A percentile compares a stretch with the other conserved stretches of the same genome.
These are phyloP conservation scores for Ganoderma leucocontextum DNA, from an alignment of 1,284 basidiomycete species.

Conservation along the genomic window DNA sequence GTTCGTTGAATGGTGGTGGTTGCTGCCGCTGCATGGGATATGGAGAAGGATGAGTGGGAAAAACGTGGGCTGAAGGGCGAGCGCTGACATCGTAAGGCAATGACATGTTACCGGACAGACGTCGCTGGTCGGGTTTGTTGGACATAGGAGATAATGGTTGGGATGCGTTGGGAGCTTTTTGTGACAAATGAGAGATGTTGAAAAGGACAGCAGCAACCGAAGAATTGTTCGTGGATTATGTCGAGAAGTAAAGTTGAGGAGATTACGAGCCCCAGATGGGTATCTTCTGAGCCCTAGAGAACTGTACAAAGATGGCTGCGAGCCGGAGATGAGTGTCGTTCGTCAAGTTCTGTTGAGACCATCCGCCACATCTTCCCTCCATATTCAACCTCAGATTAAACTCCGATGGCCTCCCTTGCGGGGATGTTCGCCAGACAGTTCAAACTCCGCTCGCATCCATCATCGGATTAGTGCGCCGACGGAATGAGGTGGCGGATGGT, in stretches of 20 bases:
- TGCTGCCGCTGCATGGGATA: slow-evolving; percentile 31
- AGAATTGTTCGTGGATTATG: slow-evolving; percentile 24
- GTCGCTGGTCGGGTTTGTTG: slow-evolving; percentile 25
- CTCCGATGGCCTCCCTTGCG: neutral
- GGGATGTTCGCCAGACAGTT: neutral
- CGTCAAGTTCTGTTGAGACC: slow-evolving; percentile 24
- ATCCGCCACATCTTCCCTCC: slow-evolving; percentile 11
- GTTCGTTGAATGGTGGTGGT: slow-evolving; percentile 25
- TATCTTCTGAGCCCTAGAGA: slow-evolving; percentile 31
- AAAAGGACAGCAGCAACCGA: slow-evolving; percentile 9
- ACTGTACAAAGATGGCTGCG: slow-evolving; percentile 25
- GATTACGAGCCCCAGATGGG: slow-evolving; percentile 25
- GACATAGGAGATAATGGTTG: slow-evolving; percentile 26
- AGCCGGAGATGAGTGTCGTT: slow-evolving; percentile 28
- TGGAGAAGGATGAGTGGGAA: slow-evolving; percentile 29
- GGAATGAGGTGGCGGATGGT: slow-evolving; percentile 21
- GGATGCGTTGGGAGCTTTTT: slow-evolving; percentile 17
- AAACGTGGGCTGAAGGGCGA: slow-evolving; percentile 22
- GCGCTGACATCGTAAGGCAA: slow-evolving; percentile 32
- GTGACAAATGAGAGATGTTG: slow-evolving; percentile 25
- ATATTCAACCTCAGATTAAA: neutral
- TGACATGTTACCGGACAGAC: slow-evolving; percentile 27
- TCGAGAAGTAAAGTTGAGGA: slow-evolving; percentile 28
- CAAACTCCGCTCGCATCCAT: neutral
- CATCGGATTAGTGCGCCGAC: slow-evolving; percentile 15